Percentiles rank a stretch among this genome's conserved stretches.
phyloP scores from a whole-genome alignment of 1,139 yeast species.

The Taphrina populina region DNA sequence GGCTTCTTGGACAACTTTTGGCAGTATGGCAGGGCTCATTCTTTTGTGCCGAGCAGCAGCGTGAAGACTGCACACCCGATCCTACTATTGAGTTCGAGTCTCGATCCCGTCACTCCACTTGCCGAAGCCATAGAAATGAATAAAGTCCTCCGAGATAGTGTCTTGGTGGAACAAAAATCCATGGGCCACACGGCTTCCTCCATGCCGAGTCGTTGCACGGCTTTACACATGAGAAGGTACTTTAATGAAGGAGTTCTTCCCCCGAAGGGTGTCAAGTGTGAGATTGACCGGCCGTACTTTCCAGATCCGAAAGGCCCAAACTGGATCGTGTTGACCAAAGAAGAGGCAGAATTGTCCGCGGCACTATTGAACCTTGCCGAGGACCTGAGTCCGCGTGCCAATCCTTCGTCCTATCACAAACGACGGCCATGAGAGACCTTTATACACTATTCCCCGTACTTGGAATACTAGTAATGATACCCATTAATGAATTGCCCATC shows the following conservation, averaged over 20 bases:
- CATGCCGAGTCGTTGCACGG: constrained; percentile 2
- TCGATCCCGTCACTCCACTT: constrained; percentile 9
- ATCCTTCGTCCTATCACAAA: too few relatives aligned
- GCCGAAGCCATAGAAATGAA: not conserved
- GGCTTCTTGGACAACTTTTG: not conserved
- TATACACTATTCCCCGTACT: too few relatives aligned
- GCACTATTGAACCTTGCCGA: too few relatives aligned
- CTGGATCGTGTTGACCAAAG: too few relatives aligned
- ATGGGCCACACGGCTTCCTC: not conserved
- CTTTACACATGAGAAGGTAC: not conserved
- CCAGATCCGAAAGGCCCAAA: not conserved
- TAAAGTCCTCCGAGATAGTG: not conserved
- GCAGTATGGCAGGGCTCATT: not conserved
- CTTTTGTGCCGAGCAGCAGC: not conserved
- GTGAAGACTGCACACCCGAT: not conserved
- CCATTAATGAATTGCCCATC: too few relatives aligned
- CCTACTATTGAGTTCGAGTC: not conserved
- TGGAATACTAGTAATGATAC: too few relatives aligned
- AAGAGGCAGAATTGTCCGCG: too few relatives aligned
- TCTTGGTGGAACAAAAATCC: not conserved
- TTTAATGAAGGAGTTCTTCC: not conserved
- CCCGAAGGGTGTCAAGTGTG: not conserved
- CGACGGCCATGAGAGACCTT: too few relatives aligned
- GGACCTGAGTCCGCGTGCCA: too few relatives aligned
- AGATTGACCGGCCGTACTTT: constrained; percentile 3